phyloP scores from a whole-genome alignment of 306 rosid genomes.

The Urtica urens region DNA sequence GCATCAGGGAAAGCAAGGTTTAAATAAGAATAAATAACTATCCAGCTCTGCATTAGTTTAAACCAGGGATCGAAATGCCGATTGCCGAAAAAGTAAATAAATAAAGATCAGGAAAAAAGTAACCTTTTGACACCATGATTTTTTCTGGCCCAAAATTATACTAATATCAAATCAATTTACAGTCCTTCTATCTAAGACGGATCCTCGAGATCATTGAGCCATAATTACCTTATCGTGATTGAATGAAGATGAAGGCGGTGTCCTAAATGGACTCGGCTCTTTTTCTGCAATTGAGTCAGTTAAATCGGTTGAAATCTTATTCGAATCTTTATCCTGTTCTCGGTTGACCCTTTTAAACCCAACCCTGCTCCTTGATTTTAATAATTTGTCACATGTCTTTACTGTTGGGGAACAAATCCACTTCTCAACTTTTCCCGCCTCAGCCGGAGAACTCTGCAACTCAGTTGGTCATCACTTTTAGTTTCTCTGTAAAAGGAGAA shows the following conservation, averaged over 20 bases:
- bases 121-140: too few relatives aligned
- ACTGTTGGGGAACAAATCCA: constrained; percentile 27
- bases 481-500: constrained; percentile 9
- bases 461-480: constrained; percentile 14
- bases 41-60: too few relatives aligned
- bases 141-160: too few relatives aligned
- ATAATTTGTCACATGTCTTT: constrained; percentile 34
- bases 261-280: constrained; percentile 69
- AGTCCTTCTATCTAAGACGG: too few relatives aligned
- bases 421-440: constrained; percentile 38
- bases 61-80: too few relatives aligned
- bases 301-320: constrained; percentile 16
- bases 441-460: constrained; percentile 35
- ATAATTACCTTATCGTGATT: constrained; percentile 54
- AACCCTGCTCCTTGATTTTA: constrained; percentile 27
- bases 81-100: too few relatives aligned
- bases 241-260: constrained; percentile 72
- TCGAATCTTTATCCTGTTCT: constrained; percentile 23
- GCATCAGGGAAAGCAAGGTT: constrained; percentile 24
- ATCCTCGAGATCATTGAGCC: constrained; percentile 10
- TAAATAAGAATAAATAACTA: constrained; percentile 9
- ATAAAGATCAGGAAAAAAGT: too few relatives aligned
- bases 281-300: constrained; percentile 19
- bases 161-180: too few relatives aligned
- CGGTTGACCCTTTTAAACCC: constrained; percentile 43